Percentiles rank a stretch among this genome's conserved stretches.
Evolutionary conservation across 345 rosid species (phyloP).

Genomic region (Eutrema heterophyllum): DNA sequence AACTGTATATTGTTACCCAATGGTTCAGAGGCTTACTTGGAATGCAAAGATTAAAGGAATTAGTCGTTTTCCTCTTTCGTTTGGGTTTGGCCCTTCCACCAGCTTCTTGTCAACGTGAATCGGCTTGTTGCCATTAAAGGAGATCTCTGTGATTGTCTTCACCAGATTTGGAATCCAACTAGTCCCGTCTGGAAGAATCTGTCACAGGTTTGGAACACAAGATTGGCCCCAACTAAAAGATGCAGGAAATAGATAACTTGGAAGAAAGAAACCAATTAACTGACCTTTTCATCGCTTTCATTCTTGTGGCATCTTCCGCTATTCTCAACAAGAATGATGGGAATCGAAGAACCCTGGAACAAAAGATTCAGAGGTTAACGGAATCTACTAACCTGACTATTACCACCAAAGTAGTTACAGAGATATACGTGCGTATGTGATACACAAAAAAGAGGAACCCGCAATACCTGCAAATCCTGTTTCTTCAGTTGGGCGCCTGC

Average conservation of each 20-base stretch:
- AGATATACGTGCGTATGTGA: neutral
- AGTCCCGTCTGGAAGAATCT: conserved; percentile 53
- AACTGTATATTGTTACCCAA: neutral
- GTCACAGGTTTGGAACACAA: neutral
- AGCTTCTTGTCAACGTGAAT: conserved; percentile 50
- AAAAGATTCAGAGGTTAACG: neutral
- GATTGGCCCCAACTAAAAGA: neutral
- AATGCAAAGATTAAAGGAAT: conserved; percentile 44
- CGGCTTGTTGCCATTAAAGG: conserved; percentile 38
- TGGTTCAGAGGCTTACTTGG: conserved; percentile 38
- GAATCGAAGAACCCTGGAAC: conserved; percentile 35
- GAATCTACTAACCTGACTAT: neutral
- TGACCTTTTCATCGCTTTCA: conserved; percentile 56
- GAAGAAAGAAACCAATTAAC: conserved; percentile 5
- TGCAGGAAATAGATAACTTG: neutral
- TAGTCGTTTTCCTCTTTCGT: conserved; percentile 41
- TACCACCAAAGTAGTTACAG: neutral
- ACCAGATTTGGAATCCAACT: conserved; percentile 51
- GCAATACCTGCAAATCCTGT: conserved; percentile 41
- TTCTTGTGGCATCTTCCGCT: conserved; percentile 60
- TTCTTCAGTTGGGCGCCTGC: conserved; percentile 52
- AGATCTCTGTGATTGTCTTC: conserved; percentile 39
- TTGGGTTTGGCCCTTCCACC: conserved; percentile 53
- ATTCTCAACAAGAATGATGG: conserved; percentile 53
- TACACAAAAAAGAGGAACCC: neutral